Evolutionary conservation across 2,329 filamentous ascomycete species (phyloP).

Genomic region (Curvularia verruculosa): DNA sequence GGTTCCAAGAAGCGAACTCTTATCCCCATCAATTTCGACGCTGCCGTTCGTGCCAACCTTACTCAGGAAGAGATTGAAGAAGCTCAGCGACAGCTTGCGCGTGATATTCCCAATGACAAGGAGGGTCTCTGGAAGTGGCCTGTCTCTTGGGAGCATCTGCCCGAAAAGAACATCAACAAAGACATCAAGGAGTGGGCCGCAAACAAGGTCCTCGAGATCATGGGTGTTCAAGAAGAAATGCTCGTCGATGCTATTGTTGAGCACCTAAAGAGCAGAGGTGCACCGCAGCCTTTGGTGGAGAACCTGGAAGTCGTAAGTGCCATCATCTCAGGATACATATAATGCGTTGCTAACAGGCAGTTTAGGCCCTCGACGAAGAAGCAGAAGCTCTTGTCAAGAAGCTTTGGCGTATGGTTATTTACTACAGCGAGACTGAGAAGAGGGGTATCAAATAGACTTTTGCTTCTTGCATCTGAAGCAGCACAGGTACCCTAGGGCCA

Average conservation of each 20-base stretch:
- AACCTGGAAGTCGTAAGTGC: conserved; percentile 79
- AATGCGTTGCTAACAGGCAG: conserved; percentile 44
- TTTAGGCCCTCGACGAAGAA: conserved; percentile 87
- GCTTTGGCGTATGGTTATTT: conserved; percentile 97
- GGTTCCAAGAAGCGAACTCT: conserved; percentile 73
- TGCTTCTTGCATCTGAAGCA: background rate
- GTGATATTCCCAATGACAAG: conserved; percentile 87
- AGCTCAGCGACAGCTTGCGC: conserved; percentile 79
- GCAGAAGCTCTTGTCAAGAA: conserved; percentile 94
- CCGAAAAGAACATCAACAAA: conserved; percentile 78
- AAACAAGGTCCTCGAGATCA: conserved; percentile 96
- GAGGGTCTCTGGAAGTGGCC: conserved; percentile 90
- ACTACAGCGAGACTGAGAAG: conserved; percentile 95
- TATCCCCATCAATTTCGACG: conserved; percentile 55
- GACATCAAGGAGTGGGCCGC: conserved; percentile 94
- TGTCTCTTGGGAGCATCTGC: conserved; percentile 90
- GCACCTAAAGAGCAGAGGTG: conserved; percentile 76
- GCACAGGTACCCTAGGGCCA: background rate
- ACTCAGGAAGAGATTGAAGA: conserved; percentile 86
- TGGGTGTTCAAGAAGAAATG: conserved; percentile 95
- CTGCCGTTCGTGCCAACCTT: conserved; percentile 58
- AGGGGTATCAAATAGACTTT: conserved; percentile 65
- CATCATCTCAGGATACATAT: conserved; percentile 28
- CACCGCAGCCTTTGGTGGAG: conserved; percentile 80
- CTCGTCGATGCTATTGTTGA: conserved; percentile 91